Evolutionary conservation across 257 asterid species (phyloP).

Genomic region (Solanum chiquidenum): DNA sequence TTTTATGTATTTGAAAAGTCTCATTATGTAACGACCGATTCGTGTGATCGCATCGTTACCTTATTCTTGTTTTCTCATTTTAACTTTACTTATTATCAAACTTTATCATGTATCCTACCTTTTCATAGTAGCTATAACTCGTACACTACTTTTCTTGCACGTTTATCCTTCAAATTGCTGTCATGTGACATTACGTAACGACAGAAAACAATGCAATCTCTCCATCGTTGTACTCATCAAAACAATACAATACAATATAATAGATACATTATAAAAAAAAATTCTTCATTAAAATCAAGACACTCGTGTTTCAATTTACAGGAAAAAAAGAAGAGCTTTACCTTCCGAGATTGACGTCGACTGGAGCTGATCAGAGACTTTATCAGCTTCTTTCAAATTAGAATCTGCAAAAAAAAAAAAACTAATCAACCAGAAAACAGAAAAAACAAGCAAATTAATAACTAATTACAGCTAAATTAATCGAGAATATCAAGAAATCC

Average conservation of each 20-base stretch:
- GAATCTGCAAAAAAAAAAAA: slow-evolving; percentile 33
- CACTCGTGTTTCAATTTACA: neutral
- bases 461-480: neutral
- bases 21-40: neutral
- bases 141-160: no score
- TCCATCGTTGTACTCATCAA: neutral
- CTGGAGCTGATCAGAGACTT: slow-evolving; percentile 65
- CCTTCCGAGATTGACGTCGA: slow-evolving; percentile 75
- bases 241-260: neutral
- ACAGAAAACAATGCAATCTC: neutral
- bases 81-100: neutral
- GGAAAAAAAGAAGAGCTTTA: neutral
- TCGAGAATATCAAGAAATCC: no score
- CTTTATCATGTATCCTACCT: neutral
- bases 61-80: neutral
- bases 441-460: neutral
- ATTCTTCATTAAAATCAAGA: neutral
- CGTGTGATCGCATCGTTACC: neutral
- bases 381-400: slow-evolving; percentile 52
- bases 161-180: neutral
- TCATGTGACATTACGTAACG: neutral
- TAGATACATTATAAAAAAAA: neutral
- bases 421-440: neutral
- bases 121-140: neutral
- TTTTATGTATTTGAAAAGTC: neutral